Evolutionary conservation across 2,329 filamentous ascomycete genomes (phyloP), one percentile per base, ranked within the genome.

Genomic region (Simplicillium sp.): DNA sequence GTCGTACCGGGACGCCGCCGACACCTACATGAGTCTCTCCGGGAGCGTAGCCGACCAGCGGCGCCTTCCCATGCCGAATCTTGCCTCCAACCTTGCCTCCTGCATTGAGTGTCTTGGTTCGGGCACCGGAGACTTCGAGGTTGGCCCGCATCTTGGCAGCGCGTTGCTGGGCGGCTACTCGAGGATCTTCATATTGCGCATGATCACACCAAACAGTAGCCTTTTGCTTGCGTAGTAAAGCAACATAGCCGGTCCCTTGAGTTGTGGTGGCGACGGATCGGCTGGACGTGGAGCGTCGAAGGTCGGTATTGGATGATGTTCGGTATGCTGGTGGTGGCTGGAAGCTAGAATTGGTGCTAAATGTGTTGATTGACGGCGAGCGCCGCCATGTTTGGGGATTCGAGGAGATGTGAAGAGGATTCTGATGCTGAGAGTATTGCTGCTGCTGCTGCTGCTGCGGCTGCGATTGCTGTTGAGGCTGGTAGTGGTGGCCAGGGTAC

Each of bases 191-290:
- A 46, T 86, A 81, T 60, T 98, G 92, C 9, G 90, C 77, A 40
- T 89, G 83, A 58, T 97, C 92, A 67, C 89, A 96, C 92, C 92
- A 98, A 4, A 98, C 92, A 0, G 92, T 98, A 28, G 88, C 92
- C 61, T 97, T 97, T 64, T 98, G 92, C 60, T 89, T 90, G 47
- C 92, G 80, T 66, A 98, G 82, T n/a, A 96, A 73, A 29, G 92
- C 89, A 39, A 98, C 92, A 62, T 98, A 98, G 48, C 87, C 82
- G n/a, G 73, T 73, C 2, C 83, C 66, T 46, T 76, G 75, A 13
- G 68, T 68, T 41, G 67, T 52, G 17, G 61, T 57, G 36, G 67
- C 68, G 46, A 73, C 76, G 16, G 87, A 94, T 52, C 87, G 80
- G 39, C 84, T 84, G 3, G 87, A 94, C 25, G 81, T 86, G 20